A percentile compares a stretch with the other conserved stretches of the same genome.
Conservation (phyloP, 768 basidiomycete species). For the Mycena floridula region DNA sequence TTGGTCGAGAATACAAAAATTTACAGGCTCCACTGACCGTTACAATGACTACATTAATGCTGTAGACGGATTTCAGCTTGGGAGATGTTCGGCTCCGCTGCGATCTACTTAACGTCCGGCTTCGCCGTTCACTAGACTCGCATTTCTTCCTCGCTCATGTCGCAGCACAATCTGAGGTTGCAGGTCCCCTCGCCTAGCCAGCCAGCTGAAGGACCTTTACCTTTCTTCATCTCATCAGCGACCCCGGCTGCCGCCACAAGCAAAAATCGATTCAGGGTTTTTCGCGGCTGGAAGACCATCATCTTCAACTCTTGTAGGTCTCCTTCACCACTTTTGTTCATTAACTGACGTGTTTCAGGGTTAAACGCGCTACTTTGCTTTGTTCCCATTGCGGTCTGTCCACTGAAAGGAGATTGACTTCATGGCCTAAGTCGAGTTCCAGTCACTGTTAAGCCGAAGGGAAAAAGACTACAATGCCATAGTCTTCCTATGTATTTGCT, state of each 20-base stretch:
- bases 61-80: no score
- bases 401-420: no score
- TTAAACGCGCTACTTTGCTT: constrained; percentile 60
- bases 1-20: no score
- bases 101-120: no score
- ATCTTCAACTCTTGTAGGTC: constrained; percentile 52
- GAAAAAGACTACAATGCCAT: constrained; percentile 43
- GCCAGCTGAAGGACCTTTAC: no score
- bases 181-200: no score
- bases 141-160: no score
- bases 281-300: constrained; percentile 45
- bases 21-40: no score
- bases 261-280: not conserved
- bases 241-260: not conserved
- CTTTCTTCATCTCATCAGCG: not conserved
- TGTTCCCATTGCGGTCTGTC: constrained; percentile 62
- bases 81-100: no score
- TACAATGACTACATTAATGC: no score
- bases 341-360: constrained; percentile 35
- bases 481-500: constrained; percentile 60
- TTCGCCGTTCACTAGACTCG: no score
- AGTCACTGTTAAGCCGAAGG: constrained; percentile 54
- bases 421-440: not conserved
- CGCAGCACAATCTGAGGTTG: no score
- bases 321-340: not conserved